Conservation (phyloP, 2,329 filamentous ascomycete species). For the Laburnicola sp. region DNA sequence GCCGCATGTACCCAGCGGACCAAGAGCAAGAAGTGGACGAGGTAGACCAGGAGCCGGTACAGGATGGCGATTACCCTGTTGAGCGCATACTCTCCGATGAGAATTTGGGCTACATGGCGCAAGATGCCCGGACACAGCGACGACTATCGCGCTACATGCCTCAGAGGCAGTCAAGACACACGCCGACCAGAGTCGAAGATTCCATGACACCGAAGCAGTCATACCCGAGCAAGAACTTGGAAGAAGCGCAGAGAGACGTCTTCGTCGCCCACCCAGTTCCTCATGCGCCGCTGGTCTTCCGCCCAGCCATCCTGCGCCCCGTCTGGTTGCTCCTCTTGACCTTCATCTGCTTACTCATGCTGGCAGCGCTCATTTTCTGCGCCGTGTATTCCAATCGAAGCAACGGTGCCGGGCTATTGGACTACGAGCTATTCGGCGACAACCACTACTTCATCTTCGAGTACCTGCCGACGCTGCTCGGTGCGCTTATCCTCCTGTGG, state of each 20-base stretch:
- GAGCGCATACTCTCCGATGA: slow-evolving; percentile 53
- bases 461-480: slow-evolving; percentile 79
- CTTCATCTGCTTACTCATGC: slow-evolving; percentile 68
- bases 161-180: slow-evolving; percentile 21
- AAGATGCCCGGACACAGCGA: slow-evolving; percentile 35
- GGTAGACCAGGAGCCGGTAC: slow-evolving; percentile 15
- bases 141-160: slow-evolving; percentile 33
- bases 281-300: slow-evolving; percentile 62
- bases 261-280: slow-evolving; percentile 54
- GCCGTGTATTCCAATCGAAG: slow-evolving; percentile 51
- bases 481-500: slow-evolving; percentile 72
- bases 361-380: slow-evolving; percentile 70
- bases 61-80: slow-evolving; percentile 52
- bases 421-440: slow-evolving; percentile 70
- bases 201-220: slow-evolving; percentile 8
- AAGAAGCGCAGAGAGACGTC: slow-evolving; percentile 41
- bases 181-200: slow-evolving; percentile 10
- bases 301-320: slow-evolving; percentile 71
- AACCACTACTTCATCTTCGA: slow-evolving; percentile 82
- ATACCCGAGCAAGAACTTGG: slow-evolving; percentile 9
- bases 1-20: slow-evolving; percentile 52
- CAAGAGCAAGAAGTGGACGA: not conserved
- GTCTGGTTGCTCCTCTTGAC: slow-evolving; percentile 64
- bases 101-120: slow-evolving; percentile 43
- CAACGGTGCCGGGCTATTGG: slow-evolving; percentile 65